Evolutionary conservation across 305 asterid species (phyloP), one percentile per base, ranked within the genome.

Genomic region (Coffea humblotiana): DNA sequence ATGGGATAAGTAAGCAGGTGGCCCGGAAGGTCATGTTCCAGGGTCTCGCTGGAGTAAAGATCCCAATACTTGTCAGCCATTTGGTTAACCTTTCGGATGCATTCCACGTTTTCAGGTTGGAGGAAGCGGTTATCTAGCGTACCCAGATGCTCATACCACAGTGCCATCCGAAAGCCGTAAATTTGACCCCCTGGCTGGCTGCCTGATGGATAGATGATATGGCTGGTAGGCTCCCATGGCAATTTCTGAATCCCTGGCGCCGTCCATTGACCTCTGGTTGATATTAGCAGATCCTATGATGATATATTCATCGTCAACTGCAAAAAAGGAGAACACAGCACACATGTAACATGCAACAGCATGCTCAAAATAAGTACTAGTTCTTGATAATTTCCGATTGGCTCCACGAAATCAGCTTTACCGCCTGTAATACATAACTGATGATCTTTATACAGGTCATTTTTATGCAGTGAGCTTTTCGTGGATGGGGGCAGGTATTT

Each of bases 211-310:
- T 79, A 92, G 77, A 63, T 94, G 94, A 79, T 88, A 63, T 2
- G 97, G 97, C 78, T 94, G 97, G 82, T 89, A 92, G 4, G 91
- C 97, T 29, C 98, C 97, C 88, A 92, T 94, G 4, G 96, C 97
- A 45, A 92, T 94, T 81, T 94, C 97, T 0, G 97, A 91, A 64
- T 94, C 98, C 75, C 98, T 84, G 0, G 96, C 87, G 1, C 98
- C 98, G 60, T 93, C 98, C 97, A 94, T 88, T 52, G 97, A 92
- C 80, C 98, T 83, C 80, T 94, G 97, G 92, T 94, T 94, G 85
- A 94, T 94, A 82, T 92, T 94, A 6, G 98, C 97, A 0, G 97
- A 92, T 79, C 98, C 98, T 1, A 92, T 60, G 47, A 92, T 94
- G 79, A 90, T 92, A 86, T 92, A 94, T 78, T 92, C 96, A 25